These are phyloP conservation scores for Hysterangium stoloniferum DNA, from an alignment of 768 basidiomycete genomes.

Conservation along the genomic window DNA sequence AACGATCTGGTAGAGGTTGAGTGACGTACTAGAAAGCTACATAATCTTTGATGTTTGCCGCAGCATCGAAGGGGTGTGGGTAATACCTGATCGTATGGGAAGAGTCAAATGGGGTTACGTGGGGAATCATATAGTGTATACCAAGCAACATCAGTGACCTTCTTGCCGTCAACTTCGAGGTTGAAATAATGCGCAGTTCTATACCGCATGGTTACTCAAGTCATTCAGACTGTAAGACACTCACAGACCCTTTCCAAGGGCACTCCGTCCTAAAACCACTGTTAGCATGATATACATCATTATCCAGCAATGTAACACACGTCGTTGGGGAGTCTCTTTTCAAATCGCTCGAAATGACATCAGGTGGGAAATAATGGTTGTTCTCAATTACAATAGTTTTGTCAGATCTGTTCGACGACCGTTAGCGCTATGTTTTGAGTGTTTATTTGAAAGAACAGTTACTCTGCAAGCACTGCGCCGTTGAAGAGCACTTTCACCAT, in stretches of 20 bases:
- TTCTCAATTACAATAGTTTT: conserved; percentile 52
- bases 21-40: conserved; percentile 75
- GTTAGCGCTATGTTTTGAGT: not conserved
- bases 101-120: no score
- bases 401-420: conserved; percentile 19
- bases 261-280: conserved; percentile 38
- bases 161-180: conserved; percentile 39
- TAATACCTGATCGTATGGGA: conserved; percentile 32
- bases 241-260: conserved; percentile 63
- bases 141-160: conserved; percentile 60
- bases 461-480: conserved; percentile 50
- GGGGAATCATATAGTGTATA: conserved; percentile 22
- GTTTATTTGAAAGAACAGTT: not conserved
- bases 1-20: not conserved
- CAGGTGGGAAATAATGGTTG: conserved; percentile 69
- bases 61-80: conserved; percentile 45
- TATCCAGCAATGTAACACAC: conserved; percentile 28
- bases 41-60: conserved; percentile 53
- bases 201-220: conserved; percentile 6
- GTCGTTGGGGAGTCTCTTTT: conserved; percentile 46
- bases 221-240: not conserved
- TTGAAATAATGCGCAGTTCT: conserved; percentile 65
- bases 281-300: not conserved
- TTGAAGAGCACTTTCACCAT: conserved; percentile 45
- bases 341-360: conserved; percentile 36